These are phyloP conservation scores for Lophiotrema nucula DNA, from an alignment of 495 filamentous ascomycete genomes.

Conservation along the genomic window DNA sequence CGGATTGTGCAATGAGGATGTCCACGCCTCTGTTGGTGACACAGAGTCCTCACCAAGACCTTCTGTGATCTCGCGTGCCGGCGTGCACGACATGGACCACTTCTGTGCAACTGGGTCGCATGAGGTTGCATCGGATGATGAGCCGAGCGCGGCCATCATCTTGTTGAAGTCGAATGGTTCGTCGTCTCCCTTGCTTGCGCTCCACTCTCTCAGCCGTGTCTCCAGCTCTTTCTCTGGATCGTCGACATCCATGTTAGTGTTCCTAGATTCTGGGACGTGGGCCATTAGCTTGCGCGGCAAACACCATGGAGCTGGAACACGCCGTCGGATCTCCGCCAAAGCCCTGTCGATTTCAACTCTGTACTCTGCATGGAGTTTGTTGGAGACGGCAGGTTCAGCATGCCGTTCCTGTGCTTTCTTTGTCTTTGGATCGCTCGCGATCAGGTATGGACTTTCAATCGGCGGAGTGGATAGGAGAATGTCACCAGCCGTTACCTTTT, in stretches of 20 bases:
- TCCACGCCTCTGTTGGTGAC: conserved; percentile 23
- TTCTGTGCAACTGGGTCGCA: neutral
- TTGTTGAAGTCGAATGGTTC: conserved; percentile 28
- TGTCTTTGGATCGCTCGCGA: conserved; percentile 39
- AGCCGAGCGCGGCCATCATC: conserved; percentile 10
- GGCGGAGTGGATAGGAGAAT: conserved; percentile 35
- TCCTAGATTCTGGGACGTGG: conserved; percentile 28
- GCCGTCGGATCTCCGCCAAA: conserved; percentile 36
- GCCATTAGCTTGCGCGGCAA: conserved; percentile 32
- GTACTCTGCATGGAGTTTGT: conserved; percentile 32
- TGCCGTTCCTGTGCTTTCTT: conserved; percentile 25
- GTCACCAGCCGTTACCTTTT: conserved; percentile 31
- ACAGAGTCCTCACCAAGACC: neutral
- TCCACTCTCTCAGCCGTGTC: conserved; percentile 19
- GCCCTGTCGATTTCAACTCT: conserved; percentile 29
- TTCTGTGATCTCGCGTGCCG: neutral
- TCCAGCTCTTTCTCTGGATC: conserved; percentile 27
- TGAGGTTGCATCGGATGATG: conserved; percentile 10
- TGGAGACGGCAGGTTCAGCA: conserved; percentile 2
- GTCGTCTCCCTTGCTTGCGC: conserved; percentile 23
- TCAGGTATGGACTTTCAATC: conserved; percentile 28
- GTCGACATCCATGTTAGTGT: conserved; percentile 11
- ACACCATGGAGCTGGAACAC: conserved; percentile 45
- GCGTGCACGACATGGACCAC: conserved; percentile 20
- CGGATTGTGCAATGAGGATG: conserved; percentile 33